These are phyloP conservation scores for Pyricularia pennisetigena DNA, from an alignment of 2,329 filamentous ascomycete species.

Conservation along the genomic window DNA sequence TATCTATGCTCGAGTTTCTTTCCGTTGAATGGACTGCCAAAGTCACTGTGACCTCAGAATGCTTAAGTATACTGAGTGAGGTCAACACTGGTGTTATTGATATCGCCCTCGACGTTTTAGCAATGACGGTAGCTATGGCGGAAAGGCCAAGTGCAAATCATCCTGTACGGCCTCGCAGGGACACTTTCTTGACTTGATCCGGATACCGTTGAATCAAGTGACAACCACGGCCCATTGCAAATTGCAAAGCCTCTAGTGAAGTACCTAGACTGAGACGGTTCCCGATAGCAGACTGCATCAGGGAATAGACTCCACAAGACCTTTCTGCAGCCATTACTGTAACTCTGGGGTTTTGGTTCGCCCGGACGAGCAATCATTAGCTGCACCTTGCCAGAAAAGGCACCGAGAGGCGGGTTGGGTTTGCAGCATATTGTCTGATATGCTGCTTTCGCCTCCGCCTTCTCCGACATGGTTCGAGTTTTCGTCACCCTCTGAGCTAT, in stretches of 20 bases:
- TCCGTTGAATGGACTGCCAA: not conserved
- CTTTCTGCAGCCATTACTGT: not conserved
- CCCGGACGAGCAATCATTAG: not conserved
- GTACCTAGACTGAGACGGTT: not conserved
- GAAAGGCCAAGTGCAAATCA: not conserved
- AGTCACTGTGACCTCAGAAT: not conserved
- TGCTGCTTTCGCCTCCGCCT: not conserved
- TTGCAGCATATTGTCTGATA: not conserved
- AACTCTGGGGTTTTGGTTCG: not conserved
- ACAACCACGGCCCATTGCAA: not conserved
- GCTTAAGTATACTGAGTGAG: not conserved
- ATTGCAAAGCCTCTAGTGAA: not conserved
- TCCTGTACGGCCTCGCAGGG: not conserved
- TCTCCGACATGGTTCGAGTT: not conserved
- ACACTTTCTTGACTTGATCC: not conserved
- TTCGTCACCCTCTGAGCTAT: not conserved
- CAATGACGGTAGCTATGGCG: not conserved
- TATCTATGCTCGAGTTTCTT: not conserved
- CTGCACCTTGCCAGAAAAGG: not conserved
- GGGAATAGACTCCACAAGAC: not conserved
- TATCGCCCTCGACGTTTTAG: not conserved
- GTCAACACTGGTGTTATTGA: not conserved
- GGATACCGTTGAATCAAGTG: not conserved
- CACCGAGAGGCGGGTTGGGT: not conserved
- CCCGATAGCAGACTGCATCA: not conserved